Conservation (phyloP, 2,329 filamentous ascomycete species). For the Colletotrichum destructivum region DNA sequence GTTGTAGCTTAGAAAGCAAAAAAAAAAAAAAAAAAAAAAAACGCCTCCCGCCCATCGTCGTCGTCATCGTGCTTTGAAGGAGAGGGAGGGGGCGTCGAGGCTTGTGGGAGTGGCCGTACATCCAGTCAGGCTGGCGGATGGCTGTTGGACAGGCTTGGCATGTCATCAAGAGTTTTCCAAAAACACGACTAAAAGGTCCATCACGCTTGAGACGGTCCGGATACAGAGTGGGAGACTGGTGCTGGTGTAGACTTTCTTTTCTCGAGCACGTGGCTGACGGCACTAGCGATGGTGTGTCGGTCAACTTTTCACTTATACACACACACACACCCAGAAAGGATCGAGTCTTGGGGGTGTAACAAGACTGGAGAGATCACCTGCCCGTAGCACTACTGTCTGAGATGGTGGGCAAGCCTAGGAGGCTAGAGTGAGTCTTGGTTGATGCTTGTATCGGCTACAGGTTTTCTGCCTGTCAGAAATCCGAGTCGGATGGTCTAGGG, state of each 20-base stretch:
- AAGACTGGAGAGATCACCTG: background rate
- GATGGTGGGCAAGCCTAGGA: background rate
- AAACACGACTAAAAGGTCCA: background rate
- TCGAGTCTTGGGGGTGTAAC: background rate
- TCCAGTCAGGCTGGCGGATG: constrained; percentile 7
- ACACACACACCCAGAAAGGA: background rate
- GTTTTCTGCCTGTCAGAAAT: background rate
- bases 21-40: background rate
- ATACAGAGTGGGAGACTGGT: too few species aligned
- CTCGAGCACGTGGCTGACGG: background rate
- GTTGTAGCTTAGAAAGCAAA: background rate
- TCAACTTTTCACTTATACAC: background rate
- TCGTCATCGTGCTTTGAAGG: constrained; percentile 29
- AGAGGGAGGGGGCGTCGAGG: background rate
- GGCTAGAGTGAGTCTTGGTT: background rate
- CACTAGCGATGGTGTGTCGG: background rate
- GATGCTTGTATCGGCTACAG: background rate
- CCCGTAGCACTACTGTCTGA: background rate
- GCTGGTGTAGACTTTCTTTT: background rate
- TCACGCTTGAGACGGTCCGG: constrained; percentile 11
- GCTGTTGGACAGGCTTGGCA: constrained; percentile 31
- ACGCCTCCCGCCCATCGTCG: background rate
- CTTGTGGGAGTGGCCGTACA: background rate
- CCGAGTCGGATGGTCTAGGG: background rate
- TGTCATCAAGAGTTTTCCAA: constrained; percentile 17